A percentile compares a stretch with the other conserved stretches of the same genome.
Evolutionary conservation across 352 stramenopile genomes (phyloP).

Genomic region (Hyaloperonospora arabidopsidis): DNA sequence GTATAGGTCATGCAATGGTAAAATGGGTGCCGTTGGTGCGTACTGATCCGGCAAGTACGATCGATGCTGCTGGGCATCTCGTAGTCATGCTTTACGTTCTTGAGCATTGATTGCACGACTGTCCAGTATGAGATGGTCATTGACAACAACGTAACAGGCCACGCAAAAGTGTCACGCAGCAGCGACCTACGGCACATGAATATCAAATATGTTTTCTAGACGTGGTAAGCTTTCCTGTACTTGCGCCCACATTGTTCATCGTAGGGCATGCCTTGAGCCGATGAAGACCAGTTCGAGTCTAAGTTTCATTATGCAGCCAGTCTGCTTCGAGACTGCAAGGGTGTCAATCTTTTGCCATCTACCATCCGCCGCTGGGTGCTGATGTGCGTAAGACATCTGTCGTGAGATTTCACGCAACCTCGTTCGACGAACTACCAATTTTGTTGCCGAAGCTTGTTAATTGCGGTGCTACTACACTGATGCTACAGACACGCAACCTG

Average conservation of each 20-base stretch:
- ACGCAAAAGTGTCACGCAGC: slow-evolving; percentile 26
- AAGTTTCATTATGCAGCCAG: slow-evolving; percentile 72
- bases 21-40: too few relatives aligned
- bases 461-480: slow-evolving; percentile 36
- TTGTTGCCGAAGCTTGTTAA: slow-evolving; percentile 37
- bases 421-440: slow-evolving; percentile 5
- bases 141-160: too few relatives aligned
- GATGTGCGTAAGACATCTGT: slow-evolving; percentile 53
- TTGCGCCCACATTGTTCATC: slow-evolving; percentile 44
- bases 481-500: slow-evolving; percentile 60
- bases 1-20: too few relatives aligned
- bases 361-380: slow-evolving; percentile 36
- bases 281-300: slow-evolving; percentile 48
- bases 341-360: too few relatives aligned
- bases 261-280: slow-evolving; percentile 61
- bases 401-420: slow-evolving; percentile 37
- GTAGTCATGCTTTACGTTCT: too few relatives aligned
- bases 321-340: too few relatives aligned
- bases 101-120: too few relatives aligned
- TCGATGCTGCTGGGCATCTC: too few relatives aligned
- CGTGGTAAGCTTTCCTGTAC: slow-evolving; percentile 17
- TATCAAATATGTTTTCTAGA: slow-evolving; percentile 66
- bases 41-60: too few relatives aligned
- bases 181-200: slow-evolving; percentile 67
- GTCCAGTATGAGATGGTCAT: too few relatives aligned